phyloP scores from a whole-genome alignment of 2,329 filamentous ascomycete species.

The Xenosphaeropsis pyriputrescens region DNA sequence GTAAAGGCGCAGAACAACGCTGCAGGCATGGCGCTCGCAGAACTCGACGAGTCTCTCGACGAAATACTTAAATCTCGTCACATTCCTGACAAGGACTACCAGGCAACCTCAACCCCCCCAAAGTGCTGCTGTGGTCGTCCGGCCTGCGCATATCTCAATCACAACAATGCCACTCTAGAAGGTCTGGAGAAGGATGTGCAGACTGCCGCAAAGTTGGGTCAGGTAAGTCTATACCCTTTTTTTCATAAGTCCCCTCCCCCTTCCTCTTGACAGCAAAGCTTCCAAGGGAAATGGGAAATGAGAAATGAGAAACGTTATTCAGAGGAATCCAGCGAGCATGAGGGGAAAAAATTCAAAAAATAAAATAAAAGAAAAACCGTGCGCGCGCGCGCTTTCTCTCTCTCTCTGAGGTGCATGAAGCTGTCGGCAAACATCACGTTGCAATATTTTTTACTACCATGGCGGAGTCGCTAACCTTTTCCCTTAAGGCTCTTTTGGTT shows the following conservation, averaged over 20 bases:
- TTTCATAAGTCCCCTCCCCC: slow-evolving; percentile 1
- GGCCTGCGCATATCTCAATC: slow-evolving; percentile 67
- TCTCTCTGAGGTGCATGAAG: background rate
- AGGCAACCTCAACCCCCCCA: slow-evolving; percentile 9
- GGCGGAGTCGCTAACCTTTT: slow-evolving; percentile 48
- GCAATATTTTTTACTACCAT: slow-evolving; percentile 6
- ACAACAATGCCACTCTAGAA: slow-evolving; percentile 66
- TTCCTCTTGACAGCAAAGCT: background rate
- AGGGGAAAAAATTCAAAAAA: no score
- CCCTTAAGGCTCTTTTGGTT: slow-evolving; percentile 71
- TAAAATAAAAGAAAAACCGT: background rate
- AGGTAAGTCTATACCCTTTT: slow-evolving; percentile 46
- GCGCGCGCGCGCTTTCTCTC: no score
- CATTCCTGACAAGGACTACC: slow-evolving; percentile 10
- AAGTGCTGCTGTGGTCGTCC: slow-evolving; percentile 73
- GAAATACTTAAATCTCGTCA: slow-evolving; percentile 2
- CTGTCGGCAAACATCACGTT: background rate
- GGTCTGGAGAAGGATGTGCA: slow-evolving; percentile 78
- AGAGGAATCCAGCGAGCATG: no score
- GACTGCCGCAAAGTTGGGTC: slow-evolving; percentile 73
- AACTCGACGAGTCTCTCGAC: slow-evolving; percentile 11
- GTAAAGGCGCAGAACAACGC: no score
- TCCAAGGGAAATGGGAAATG: no score
- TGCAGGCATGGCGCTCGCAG: slow-evolving; percentile 5
- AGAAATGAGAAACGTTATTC: no score